Percentiles rank a stretch among this genome's conserved stretches.
Conservation (phyloP, 192 early-diverging fungal species). For the Coemansia brasiliensis region DNA sequence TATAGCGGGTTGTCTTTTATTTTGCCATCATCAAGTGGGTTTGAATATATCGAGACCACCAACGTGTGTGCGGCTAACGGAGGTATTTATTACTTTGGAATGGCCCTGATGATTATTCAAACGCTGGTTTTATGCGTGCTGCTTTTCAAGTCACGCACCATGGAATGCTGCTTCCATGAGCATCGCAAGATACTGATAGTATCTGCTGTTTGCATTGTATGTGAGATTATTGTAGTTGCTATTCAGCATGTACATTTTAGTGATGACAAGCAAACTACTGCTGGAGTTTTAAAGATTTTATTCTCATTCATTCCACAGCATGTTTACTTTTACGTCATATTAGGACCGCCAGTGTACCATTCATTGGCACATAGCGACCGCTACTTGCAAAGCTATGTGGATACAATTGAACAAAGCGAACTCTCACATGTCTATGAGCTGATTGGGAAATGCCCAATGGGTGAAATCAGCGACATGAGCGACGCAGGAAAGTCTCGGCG, state of each 20-base stretch:
- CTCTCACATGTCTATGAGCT: slow-evolving; percentile 38
- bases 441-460: slow-evolving; percentile 30
- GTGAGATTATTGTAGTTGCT: slow-evolving; percentile 23
- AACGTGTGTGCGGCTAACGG: slow-evolving; percentile 22
- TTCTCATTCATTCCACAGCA: slow-evolving; percentile 36
- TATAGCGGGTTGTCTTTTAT: slow-evolving; percentile 34
- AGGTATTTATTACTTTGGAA: slow-evolving; percentile 29
- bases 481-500: slow-evolving; percentile 16
- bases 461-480: slow-evolving; percentile 31
- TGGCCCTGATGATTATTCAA: slow-evolving; percentile 27
- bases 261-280: slow-evolving; percentile 11
- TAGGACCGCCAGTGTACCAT: slow-evolving; percentile 36
- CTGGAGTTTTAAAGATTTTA: slow-evolving; percentile 22
- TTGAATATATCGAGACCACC: slow-evolving; percentile 18
- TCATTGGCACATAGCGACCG: slow-evolving; percentile 9
- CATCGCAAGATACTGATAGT: slow-evolving; percentile 20
- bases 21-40: slow-evolving; percentile 16
- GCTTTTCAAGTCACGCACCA: slow-evolving; percentile 33
- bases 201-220: slow-evolving; percentile 6
- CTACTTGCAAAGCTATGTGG: slow-evolving; percentile 26
- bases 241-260: slow-evolving; percentile 23
- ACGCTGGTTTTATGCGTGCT: slow-evolving; percentile 15
- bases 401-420: slow-evolving; percentile 25
- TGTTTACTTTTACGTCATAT: slow-evolving; percentile 36
- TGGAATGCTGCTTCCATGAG: slow-evolving; percentile 42